Evolutionary conservation across 805 yeast genomes (phyloP), one percentile per base, ranked within the genome.

Genomic region (Yamadazyma sp.): DNA sequence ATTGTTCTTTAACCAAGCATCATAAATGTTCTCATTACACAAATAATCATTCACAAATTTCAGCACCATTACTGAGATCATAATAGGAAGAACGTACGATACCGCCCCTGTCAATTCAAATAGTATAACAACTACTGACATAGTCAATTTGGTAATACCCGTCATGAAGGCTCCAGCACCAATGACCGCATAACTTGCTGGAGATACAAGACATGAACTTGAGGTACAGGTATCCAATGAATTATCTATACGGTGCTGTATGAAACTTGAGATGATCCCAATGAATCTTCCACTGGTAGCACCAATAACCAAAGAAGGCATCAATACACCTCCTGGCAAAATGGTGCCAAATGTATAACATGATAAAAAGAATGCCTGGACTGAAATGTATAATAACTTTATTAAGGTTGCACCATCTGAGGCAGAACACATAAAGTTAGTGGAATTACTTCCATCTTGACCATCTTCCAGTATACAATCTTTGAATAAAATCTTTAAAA

Each of bases 41-140:
- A 82, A 56, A 34, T 75, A 65, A 50, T 86, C 93, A 44, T 77
- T 81, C n/a, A 79, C 70, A 58, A 84, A 73, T 48, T 84, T 80
- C 31, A 89, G 76, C 7, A 80, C 69, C 67, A 87, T 74, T 2
- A 86, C 95, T 1, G 89, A 82, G 10, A 79, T 63, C 96, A 86
- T 86, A 20, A 86, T 82, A 0, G 96, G 96, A 28, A 86, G 63
- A 2, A 86, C 87, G 50, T 86, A 86, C 0, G 84, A 75, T 31
- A 87, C 69, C 0, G 95, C 96, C 17, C 95, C 96, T 0, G 95
- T 85, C 25, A 86, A 62, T 55, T 86, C 96, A 55, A 85, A 83
- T 43, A 86, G 68, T 17, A 87, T 76, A 5, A 86, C 89, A 12
- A 86, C 95, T 6, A 82, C 80, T 28, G 87, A 75, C 43, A 86